phyloP scores from a whole-genome alignment of 208 protist genomes.

The Leishmania arabica region DNA sequence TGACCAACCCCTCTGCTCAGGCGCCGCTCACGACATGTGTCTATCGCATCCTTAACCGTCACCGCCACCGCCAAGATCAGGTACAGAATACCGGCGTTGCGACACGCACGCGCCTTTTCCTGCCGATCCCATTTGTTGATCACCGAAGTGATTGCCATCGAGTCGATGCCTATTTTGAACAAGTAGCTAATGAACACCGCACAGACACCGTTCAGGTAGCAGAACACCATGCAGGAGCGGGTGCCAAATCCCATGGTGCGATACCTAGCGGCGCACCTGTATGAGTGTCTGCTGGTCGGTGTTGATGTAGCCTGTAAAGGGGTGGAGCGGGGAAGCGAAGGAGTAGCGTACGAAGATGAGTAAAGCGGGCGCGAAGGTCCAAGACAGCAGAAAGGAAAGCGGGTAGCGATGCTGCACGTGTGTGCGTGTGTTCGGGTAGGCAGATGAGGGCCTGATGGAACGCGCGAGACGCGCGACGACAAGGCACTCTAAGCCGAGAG shows the following conservation, averaged over 20 bases:
- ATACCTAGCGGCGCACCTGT: constrained; percentile 1
- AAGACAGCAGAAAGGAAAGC: not conserved
- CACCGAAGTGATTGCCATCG: constrained; percentile 59
- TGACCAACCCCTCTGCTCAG: constrained; percentile 6
- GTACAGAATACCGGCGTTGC: constrained; percentile 70
- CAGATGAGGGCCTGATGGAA: not conserved
- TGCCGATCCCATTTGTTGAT: constrained; percentile 58
- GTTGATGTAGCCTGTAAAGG: not conserved
- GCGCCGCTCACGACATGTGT: constrained; percentile 23
- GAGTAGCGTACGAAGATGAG: not conserved
- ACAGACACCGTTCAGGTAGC: constrained; percentile 66
- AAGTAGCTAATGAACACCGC: constrained; percentile 79
- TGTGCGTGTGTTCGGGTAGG: not conserved
- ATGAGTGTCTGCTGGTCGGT: not conserved
- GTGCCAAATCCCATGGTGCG: constrained; percentile 51
- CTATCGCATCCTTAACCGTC: constrained; percentile 27
- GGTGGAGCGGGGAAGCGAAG: not conserved
- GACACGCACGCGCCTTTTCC: constrained; percentile 66
- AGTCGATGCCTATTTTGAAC: constrained; percentile 66
- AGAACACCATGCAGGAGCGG: constrained; percentile 76
- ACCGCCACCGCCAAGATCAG: constrained; percentile 53
- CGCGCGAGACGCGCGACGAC: not conserved
- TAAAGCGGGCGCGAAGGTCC: not conserved
- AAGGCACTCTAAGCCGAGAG: not conserved
- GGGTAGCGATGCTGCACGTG: not conserved